Conservation (phyloP, 805 yeast species). For the Candida xiaguanensis region DNA sequence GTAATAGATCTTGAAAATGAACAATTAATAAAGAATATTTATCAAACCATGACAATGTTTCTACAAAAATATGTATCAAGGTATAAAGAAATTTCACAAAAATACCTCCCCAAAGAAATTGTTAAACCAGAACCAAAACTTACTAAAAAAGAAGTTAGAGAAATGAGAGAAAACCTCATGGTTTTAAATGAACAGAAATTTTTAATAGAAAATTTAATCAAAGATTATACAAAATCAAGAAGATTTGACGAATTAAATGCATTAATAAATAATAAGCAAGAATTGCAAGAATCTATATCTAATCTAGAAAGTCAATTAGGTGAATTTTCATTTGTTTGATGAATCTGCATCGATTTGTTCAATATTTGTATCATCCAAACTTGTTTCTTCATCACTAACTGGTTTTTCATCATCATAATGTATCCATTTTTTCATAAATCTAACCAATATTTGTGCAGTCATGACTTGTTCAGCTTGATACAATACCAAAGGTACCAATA, state of each 20-base stretch:
- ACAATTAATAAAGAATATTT: conserved; percentile 49
- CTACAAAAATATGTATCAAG: conserved; percentile 66
- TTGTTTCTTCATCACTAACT: conserved; percentile 11
- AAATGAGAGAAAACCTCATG: conserved; percentile 69
- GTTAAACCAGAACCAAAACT: conserved; percentile 14
- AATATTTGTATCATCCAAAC: conserved; percentile 3
- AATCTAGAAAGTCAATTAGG: conserved; percentile 53
- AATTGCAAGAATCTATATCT: conserved; percentile 48
- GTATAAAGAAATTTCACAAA: conserved; percentile 56
- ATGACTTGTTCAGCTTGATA: conserved; percentile 87
- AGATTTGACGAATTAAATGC: conserved; percentile 73
- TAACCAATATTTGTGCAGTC: conserved; percentile 70
- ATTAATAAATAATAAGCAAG: conserved; percentile 54
- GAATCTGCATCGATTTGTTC: neutral
- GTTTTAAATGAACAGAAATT: conserved; percentile 83
- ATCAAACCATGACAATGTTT: conserved; percentile 52
- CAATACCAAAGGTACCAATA: conserved; percentile 77
- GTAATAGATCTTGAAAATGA: conserved; percentile 13
- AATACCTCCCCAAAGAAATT: conserved; percentile 21
- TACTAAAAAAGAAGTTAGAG: conserved; percentile 53
- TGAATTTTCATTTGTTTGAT: conserved; percentile 35
- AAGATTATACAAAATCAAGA: conserved; percentile 59
- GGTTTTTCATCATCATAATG: conserved; percentile 27
- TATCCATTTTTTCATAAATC: conserved; percentile 69
- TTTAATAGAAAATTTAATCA: conserved; percentile 62